phyloP scores from a whole-genome alignment of 441 rosid genomes.

The Populus trichocarpa region DNA sequence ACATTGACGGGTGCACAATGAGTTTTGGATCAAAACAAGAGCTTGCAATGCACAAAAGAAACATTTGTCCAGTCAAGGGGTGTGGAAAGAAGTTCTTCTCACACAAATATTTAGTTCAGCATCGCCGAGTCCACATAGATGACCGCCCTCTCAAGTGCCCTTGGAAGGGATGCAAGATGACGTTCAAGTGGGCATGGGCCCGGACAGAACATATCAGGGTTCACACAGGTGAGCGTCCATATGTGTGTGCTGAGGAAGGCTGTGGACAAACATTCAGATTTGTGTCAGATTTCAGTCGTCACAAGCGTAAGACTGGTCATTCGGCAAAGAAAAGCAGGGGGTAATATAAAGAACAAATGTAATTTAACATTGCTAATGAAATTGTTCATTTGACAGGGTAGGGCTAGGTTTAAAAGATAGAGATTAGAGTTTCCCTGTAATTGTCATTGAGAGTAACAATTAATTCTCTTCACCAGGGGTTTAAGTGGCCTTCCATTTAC shows the following conservation, averaged over 20 bases:
- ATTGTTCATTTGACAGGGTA: slow-evolving; percentile 37
- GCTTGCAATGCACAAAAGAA: slow-evolving; percentile 74
- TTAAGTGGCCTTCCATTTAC: slow-evolving; percentile 22
- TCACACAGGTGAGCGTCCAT: slow-evolving; percentile 99
- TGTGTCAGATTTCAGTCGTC: slow-evolving; percentile 97
- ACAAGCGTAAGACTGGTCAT: slow-evolving; percentile 97
- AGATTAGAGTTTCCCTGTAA: slow-evolving; percentile 32
- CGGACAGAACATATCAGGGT: slow-evolving; percentile 95
- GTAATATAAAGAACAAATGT: slow-evolving; percentile 19
- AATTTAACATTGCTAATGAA: slow-evolving; percentile 41
- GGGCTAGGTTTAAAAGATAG: slow-evolving; percentile 28
- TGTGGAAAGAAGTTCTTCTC: slow-evolving; percentile 97
- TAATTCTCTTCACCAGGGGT: slow-evolving; percentile 23
- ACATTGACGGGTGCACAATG: slow-evolving; percentile 94
- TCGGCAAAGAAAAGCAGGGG: slow-evolving; percentile 63
- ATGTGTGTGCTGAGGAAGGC: slow-evolving; percentile 73
- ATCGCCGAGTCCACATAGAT: slow-evolving; percentile 76
- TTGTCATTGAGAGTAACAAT: slow-evolving; percentile 33
- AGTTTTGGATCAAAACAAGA: slow-evolving; percentile 70
- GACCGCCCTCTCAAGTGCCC: slow-evolving; percentile 99
- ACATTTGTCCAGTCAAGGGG: slow-evolving; percentile 86
- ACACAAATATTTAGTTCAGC: slow-evolving; percentile 97
- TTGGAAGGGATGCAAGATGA: slow-evolving; percentile 98
- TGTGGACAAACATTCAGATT: slow-evolving; percentile 96
- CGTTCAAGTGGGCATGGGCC: slow-evolving; percentile 99